phyloP scores from a whole-genome alignment of 306 rosid genomes.

The Quercus gilva region DNA sequence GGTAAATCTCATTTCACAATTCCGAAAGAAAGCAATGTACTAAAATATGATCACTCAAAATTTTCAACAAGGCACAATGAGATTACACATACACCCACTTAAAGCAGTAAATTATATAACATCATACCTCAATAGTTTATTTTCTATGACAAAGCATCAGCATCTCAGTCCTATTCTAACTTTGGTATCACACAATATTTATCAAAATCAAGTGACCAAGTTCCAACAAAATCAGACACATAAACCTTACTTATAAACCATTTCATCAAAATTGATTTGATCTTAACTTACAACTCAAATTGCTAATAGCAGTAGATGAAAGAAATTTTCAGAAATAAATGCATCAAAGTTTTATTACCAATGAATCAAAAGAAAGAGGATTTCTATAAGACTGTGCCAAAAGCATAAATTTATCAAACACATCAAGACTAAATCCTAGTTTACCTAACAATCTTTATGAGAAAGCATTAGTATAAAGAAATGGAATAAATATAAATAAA shows the following conservation, averaged over 20 bases:
- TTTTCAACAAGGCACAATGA: background rate
- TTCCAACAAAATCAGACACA: background rate
- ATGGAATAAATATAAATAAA: background rate
- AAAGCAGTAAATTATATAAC: background rate
- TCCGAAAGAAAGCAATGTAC: background rate
- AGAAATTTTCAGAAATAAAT: background rate
- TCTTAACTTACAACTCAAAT: too few species aligned
- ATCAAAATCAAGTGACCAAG: background rate
- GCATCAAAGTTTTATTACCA: background rate
- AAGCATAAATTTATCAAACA: background rate
- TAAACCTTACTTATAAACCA: constrained; percentile 1
- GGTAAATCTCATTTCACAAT: background rate
- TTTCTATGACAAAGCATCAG: background rate
- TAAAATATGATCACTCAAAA: background rate
- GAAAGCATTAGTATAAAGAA: background rate
- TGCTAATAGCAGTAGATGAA: too few species aligned
- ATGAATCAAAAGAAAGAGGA: background rate
- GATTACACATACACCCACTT: background rate
- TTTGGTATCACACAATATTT: background rate
- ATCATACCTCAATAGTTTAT: too few species aligned
- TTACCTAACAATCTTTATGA: background rate
- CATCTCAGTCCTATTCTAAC: background rate
- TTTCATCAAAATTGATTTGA: background rate
- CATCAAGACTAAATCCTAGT: background rate
- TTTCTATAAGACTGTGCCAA: background rate